Conservation (phyloP, 352 stramenopile genomes). For the Phytophthora idaei region DNA sequence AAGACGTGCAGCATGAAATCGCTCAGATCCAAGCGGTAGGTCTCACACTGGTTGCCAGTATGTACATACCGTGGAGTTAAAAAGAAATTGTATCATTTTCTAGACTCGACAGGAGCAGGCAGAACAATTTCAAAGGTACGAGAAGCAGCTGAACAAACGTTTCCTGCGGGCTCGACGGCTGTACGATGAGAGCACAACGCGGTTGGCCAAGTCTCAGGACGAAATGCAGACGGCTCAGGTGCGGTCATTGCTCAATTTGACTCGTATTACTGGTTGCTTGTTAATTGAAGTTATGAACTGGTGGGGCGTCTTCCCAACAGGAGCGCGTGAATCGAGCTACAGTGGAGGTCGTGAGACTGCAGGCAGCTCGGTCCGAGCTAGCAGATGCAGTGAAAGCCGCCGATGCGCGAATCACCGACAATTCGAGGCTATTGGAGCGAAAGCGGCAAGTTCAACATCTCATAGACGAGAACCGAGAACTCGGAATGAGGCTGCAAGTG, state of each 20-base stretch:
- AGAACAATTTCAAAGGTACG: conserved; percentile 35
- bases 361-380: conserved; percentile 19
- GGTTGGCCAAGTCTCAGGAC: conserved; percentile 16
- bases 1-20: conserved; percentile 28
- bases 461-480: conserved; percentile 45
- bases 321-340: conserved; percentile 32
- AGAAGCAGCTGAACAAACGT: conserved; percentile 46
- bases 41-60: not conserved
- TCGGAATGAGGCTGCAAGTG: conserved; percentile 47
- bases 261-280: not conserved
- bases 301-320: conserved; percentile 1
- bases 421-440: conserved; percentile 41
- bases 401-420: conserved; percentile 42
- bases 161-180: conserved; percentile 30
- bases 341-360: conserved; percentile 28
- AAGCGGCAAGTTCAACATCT: conserved; percentile 52
- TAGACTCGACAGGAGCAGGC: conserved; percentile 28
- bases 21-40: conserved; percentile 30
- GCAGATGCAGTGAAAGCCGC: conserved; percentile 24
- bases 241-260: conserved; percentile 1
- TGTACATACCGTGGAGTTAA: not conserved
- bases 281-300: too few species aligned
- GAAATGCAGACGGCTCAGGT: conserved; percentile 30
- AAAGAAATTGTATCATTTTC: not conserved
- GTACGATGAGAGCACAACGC: conserved; percentile 35